Conservation (phyloP, 305 asterid genomes). For the Fraxinus latifolia region DNA sequence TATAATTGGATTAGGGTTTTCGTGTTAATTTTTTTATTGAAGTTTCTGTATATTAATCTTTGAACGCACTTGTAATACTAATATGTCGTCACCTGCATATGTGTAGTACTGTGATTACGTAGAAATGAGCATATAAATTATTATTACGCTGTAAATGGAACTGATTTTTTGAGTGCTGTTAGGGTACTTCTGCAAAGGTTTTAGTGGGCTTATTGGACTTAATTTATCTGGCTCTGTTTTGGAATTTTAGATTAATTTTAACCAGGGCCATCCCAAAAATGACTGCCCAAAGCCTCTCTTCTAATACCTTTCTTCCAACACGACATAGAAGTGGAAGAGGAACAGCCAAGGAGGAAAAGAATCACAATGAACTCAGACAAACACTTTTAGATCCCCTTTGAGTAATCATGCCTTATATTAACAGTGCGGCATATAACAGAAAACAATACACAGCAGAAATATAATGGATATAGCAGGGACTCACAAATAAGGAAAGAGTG, state of each 20-base stretch:
- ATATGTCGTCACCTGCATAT: neutral
- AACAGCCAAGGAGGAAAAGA: neutral
- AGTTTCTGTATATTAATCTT: neutral
- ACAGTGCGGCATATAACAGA: neutral
- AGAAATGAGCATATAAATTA: neutral
- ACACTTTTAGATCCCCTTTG: neutral
- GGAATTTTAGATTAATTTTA: neutral
- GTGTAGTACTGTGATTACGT: neutral
- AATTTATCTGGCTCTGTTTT: neutral
- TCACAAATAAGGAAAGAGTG: neutral
- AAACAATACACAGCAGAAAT: neutral
- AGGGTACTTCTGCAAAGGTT: neutral
- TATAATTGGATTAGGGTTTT: neutral
- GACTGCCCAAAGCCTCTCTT: neutral
- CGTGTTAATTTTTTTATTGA: neutral
- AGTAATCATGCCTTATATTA: neutral
- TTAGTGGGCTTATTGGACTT: slow-evolving; percentile 8
- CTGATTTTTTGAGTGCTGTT: neutral
- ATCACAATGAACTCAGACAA: neutral
- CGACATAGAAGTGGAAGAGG: neutral
- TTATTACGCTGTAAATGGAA: neutral
- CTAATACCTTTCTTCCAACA: neutral
- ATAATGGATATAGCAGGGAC: neutral
- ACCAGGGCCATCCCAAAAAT: neutral
- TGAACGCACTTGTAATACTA: neutral